These are phyloP conservation scores for Stachybotrys chlorohalonatus DNA, from an alignment of 2,329 filamentous ascomycete species.

Conservation along the genomic window DNA sequence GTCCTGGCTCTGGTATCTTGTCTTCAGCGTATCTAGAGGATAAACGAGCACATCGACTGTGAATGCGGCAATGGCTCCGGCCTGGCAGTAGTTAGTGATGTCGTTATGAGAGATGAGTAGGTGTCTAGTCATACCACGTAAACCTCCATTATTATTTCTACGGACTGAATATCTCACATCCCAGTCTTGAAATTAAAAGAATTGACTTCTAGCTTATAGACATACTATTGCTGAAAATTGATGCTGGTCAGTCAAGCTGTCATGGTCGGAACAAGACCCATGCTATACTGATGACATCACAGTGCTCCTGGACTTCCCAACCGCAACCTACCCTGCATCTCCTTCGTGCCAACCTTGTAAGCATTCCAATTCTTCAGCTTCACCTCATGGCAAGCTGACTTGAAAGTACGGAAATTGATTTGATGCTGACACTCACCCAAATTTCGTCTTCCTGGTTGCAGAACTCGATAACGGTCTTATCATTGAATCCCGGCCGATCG, in stretches of 20 bases:
- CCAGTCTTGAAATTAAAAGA: neutral
- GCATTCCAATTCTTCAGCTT: too few relatives aligned
- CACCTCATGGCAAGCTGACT: too few relatives aligned
- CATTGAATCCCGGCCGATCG: too few relatives aligned
- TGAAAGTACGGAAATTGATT: too few relatives aligned
- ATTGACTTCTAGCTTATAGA: neutral
- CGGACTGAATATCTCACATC: neutral
- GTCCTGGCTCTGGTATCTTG: conserved; percentile 69
- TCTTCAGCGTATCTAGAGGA: conserved; percentile 85
- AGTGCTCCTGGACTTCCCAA: neutral
- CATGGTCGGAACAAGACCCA: neutral
- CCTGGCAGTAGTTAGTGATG: conserved; percentile 35
- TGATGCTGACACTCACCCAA: too few relatives aligned
- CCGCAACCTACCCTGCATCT: neutral
- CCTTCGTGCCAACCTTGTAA: too few relatives aligned
- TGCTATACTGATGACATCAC: neutral
- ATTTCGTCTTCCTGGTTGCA: too few relatives aligned
- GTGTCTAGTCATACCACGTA: neutral
- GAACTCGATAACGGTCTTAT: too few relatives aligned
- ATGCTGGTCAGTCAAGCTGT: neutral
- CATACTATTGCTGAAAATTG: neutral
- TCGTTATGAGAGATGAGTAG: neutral
- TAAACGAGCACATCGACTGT: conserved; percentile 80
- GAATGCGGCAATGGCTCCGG: conserved; percentile 77
- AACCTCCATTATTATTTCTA: neutral